A percentile compares a stretch with the other conserved stretches of the same genome.
These are phyloP conservation scores for Fusarium albosuccineum DNA, from an alignment of 2,329 filamentous ascomycete species.

Conservation along the genomic window DNA sequence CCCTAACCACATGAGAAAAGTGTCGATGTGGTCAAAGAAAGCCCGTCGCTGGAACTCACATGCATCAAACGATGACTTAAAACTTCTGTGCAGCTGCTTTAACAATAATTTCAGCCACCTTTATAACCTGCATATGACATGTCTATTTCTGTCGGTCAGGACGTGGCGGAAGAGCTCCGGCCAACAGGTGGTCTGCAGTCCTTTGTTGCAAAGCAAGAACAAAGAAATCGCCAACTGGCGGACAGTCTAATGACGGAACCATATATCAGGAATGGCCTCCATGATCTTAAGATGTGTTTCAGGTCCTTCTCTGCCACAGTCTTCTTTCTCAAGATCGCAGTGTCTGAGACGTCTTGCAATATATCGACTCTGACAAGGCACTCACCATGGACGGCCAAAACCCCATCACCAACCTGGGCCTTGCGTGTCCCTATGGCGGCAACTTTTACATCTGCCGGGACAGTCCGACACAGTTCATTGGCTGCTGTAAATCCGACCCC, in stretches of 20 bases:
- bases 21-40: too few relatives aligned
- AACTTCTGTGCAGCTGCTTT: too few relatives aligned
- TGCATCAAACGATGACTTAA: too few relatives aligned
- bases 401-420: conserved; percentile 38
- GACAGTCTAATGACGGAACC: background rate
- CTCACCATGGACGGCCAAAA: conserved; percentile 24
- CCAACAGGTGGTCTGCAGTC: too few relatives aligned
- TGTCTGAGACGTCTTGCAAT: background rate
- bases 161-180: too few relatives aligned
- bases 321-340: background rate
- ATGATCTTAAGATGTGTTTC: background rate
- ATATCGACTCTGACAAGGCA: background rate
- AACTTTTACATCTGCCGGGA: conserved; percentile 54
- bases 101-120: too few relatives aligned
- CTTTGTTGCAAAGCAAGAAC: background rate
- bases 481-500: conserved; percentile 55
- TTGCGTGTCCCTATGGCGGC: conserved; percentile 50
- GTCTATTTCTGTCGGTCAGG: too few relatives aligned
- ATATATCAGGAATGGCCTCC: background rate
- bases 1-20: too few relatives aligned
- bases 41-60: too few relatives aligned
- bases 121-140: too few relatives aligned
- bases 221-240: background rate
- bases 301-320: fast-evolving
- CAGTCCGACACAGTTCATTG: conserved; percentile 52